Base-by-base conservation (phyloP, 768 basidiomycete species). In the Leccinellum rugosiceps region DNA sequence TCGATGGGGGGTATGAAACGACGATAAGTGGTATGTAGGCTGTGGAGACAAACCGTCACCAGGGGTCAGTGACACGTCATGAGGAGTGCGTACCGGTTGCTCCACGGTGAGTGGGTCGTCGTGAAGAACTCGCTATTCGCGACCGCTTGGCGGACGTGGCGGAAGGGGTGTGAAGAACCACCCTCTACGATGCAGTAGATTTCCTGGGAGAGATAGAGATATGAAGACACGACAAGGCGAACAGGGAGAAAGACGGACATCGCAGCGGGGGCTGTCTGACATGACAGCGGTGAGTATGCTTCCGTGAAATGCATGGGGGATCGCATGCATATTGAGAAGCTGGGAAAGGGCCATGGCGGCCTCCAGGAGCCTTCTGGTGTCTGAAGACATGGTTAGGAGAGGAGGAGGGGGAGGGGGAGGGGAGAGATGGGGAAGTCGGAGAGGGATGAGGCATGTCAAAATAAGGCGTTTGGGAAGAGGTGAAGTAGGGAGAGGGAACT, bases 111-210 rank as follows among this genome's bases (percentile, higher is more conserved):
- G 63, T 86, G 80, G 13, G 82, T 86, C 21, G 80, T 78, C 9
- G 84, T 80, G 63, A 91, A 83, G 64, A 86, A 81, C 32, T 83
- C 79, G 65, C 77, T 85, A 28, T 81, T 82, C 30, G 83, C 73
- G 53, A 90, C 68, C 13, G 91, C 90, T 62, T 92, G 88, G 56
- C 91, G 84, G 47, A 90, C 88, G 57, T 86, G 83, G 57, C 89
- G 83, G 70, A 92, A 94, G 0, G 90, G 86, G 69, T 92, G 86
- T 1, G 79, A 72, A 34, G 82, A 72, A n/a, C 86, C 83, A 47
- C 85, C 84, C 72, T 92, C 87, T 59, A 92, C 90, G 68, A 94
- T 85, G 70, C 91, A 93, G 61, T 79, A 86, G 53, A 94, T 88
- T 73, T 94, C 91, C 92, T 93, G 71, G 6, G 13, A n/a, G 47